A percentile compares a stretch with the other conserved stretches of the same genome.
These are phyloP conservation scores for Ophiostoma novo-ulmi DNA, from an alignment of 2,329 filamentous ascomycete species.

Conservation along the genomic window DNA sequence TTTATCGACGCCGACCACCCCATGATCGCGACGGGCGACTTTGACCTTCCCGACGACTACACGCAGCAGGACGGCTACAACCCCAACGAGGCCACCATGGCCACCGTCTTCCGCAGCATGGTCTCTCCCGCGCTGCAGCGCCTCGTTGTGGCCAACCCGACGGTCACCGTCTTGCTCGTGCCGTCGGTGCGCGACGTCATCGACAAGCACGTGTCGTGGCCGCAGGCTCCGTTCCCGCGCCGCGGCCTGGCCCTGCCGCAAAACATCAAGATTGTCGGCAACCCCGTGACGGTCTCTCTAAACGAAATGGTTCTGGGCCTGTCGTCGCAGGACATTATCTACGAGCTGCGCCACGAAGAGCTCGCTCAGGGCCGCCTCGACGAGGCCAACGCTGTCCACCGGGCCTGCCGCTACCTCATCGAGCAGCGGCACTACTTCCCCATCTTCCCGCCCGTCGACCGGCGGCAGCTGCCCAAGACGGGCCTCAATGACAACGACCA, in stretches of 20 bases:
- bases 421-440: conserved; percentile 91
- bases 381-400: conserved; percentile 59
- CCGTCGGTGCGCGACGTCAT: conserved; percentile 80
- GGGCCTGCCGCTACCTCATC: conserved; percentile 72
- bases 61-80: conserved; percentile 43
- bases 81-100: conserved; percentile 72
- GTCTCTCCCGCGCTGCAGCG: conserved; percentile 68
- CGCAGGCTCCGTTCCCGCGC: conserved; percentile 56
- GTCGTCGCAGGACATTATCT: conserved; percentile 77
- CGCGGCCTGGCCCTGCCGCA: conserved; percentile 76
- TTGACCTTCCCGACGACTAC: conserved; percentile 56
- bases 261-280: conserved; percentile 71
- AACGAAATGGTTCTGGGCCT: conserved; percentile 83
- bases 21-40: conserved; percentile 72
- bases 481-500: conserved; percentile 56
- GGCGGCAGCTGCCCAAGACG: conserved; percentile 61
- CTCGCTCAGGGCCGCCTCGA: conserved; percentile 49
- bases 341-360: conserved; percentile 74
- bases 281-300: conserved; percentile 81
- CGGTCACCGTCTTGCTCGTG: conserved; percentile 73
- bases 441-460: conserved; percentile 72
- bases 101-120: conserved; percentile 75
- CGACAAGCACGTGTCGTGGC: conserved; percentile 81
- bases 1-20: conserved; percentile 93
- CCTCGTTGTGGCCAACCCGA: conserved; percentile 64